Percentiles rank a stretch among this genome's conserved stretches.
Conservation (phyloP, 2,329 filamentous ascomycete genomes). For the Alternaria arbusti region DNA sequence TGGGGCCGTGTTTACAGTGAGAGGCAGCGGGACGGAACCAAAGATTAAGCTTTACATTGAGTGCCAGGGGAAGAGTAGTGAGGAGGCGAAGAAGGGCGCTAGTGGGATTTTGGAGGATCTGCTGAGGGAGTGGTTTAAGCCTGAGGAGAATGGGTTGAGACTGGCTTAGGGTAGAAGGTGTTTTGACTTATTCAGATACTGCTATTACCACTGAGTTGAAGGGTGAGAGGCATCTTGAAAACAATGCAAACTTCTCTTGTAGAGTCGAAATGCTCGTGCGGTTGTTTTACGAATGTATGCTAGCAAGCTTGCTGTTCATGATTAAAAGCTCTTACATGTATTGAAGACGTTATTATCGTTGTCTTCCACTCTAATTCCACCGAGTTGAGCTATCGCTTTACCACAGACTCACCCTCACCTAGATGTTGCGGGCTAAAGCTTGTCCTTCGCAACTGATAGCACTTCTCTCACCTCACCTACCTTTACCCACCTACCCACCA, state of each 20-base stretch:
- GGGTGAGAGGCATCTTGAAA: background rate
- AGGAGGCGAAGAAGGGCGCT: slow-evolving; percentile 53
- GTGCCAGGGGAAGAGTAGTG: slow-evolving; percentile 50
- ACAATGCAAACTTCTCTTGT: background rate
- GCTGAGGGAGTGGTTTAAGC: slow-evolving; percentile 58
- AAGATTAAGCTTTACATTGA: slow-evolving; percentile 69
- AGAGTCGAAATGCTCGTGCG: background rate
- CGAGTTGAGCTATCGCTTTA: background rate
- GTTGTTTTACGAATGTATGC: background rate
- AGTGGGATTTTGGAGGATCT: slow-evolving; percentile 55
- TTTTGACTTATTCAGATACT: background rate
- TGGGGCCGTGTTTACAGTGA: slow-evolving; percentile 63
- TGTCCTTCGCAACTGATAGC: background rate
- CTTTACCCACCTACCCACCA: background rate
- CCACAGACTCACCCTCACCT: background rate
- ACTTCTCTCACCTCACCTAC: background rate
- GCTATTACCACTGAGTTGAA: too few relatives aligned
- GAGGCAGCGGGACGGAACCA: slow-evolving; percentile 69
- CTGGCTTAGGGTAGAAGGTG: slow-evolving; percentile 26
- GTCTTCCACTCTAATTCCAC: background rate
- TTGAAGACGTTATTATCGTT: background rate
- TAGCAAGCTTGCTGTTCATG: background rate
- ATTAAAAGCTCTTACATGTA: too few relatives aligned
- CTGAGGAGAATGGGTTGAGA: slow-evolving; percentile 44
- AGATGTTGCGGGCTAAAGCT: background rate